Evolutionary conservation across 805 yeast species (phyloP).

Genomic region (Zygosaccharomyces rouxii): DNA sequence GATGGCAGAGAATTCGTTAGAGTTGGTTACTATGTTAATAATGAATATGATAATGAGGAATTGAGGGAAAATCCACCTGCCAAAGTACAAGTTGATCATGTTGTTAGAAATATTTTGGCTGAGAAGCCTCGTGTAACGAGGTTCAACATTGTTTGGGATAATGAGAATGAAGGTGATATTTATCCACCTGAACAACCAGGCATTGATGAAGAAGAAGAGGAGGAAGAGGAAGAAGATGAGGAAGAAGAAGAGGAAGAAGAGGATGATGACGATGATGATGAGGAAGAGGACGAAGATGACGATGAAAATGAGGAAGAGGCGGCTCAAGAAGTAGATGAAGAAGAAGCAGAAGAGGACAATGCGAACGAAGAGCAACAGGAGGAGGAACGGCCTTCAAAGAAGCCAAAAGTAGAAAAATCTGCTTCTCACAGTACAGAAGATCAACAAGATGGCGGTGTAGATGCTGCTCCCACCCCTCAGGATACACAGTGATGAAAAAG

Average conservation of each 20-base stretch:
- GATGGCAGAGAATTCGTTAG: constrained; percentile 92
- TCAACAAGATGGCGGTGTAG: constrained; percentile 14
- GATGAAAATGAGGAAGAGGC: constrained; percentile 41
- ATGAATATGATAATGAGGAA: constrained; percentile 93
- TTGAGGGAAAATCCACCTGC: constrained; percentile 89
- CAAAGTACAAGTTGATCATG: constrained; percentile 89
- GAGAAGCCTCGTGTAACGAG: constrained; percentile 97
- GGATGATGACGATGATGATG: constrained; percentile 44
- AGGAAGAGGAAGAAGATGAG: constrained; percentile 59
- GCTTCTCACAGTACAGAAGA: background rate
- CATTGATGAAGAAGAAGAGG: constrained; percentile 58
- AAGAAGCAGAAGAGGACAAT: constrained; percentile 36
- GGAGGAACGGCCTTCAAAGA: constrained; percentile 22
- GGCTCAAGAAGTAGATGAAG: constrained; percentile 41
- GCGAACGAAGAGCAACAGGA: constrained; percentile 34
- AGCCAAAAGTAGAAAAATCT: constrained; percentile 16
- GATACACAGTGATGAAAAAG: constrained; percentile 18
- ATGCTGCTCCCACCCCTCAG: constrained; percentile 27
- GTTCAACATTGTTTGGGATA: constrained; percentile 96
- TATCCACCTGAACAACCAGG: constrained; percentile 77
- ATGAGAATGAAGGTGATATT: constrained; percentile 59
- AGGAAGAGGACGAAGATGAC: constrained; percentile 40
- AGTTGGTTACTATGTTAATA: constrained; percentile 96
- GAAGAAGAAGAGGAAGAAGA: constrained; percentile 49
- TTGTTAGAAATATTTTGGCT: constrained; percentile 88